Conservation (phyloP, 257 asterid species). For the Jasminum sambac region DNA sequence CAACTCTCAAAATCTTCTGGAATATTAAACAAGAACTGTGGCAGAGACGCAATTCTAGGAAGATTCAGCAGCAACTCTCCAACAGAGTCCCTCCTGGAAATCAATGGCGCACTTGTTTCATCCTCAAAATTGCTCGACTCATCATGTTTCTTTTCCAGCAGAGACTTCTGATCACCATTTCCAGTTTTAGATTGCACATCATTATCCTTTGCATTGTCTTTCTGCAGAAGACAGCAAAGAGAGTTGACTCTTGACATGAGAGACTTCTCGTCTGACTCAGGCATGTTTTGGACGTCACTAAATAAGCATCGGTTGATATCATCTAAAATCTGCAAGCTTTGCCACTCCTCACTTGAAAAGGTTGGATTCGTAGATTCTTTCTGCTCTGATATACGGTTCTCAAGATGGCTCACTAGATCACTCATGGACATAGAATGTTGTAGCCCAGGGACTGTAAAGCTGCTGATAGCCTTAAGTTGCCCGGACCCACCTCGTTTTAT, state of each 20-base stretch:
- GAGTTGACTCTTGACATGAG: slow-evolving; percentile 91
- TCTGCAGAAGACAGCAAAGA: slow-evolving; percentile 92
- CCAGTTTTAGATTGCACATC: slow-evolving; percentile 28
- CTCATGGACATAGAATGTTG: slow-evolving; percentile 86
- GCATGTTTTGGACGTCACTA: slow-evolving; percentile 53
- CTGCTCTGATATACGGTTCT: slow-evolving; percentile 71
- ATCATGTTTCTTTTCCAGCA: slow-evolving; percentile 32
- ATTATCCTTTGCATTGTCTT: slow-evolving; percentile 47
- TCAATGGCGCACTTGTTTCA: slow-evolving; percentile 32
- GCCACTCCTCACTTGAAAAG: slow-evolving; percentile 75
- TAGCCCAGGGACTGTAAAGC: slow-evolving; percentile 74
- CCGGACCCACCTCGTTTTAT: slow-evolving; percentile 45
- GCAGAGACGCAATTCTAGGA: slow-evolving; percentile 89
- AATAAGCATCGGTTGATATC: slow-evolving; percentile 70
- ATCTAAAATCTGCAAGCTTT: slow-evolving; percentile 66
- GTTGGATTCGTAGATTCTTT: slow-evolving; percentile 45
- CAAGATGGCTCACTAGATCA: slow-evolving; percentile 84
- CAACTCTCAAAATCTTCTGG: slow-evolving; percentile 63
- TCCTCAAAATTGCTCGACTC: slow-evolving; percentile 17
- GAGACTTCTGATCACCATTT: slow-evolving; percentile 17
- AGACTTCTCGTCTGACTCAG: slow-evolving; percentile 69
- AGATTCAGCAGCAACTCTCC: slow-evolving; percentile 78
- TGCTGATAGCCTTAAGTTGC: slow-evolving; percentile 57
- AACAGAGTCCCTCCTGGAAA: slow-evolving; percentile 84
- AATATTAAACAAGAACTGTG: slow-evolving; percentile 78